A percentile compares a stretch with the other conserved stretches of the same genome.
phyloP scores from a whole-genome alignment of 1,284 basidiomycete genomes.

The Cryptococcus amylolentus region DNA sequence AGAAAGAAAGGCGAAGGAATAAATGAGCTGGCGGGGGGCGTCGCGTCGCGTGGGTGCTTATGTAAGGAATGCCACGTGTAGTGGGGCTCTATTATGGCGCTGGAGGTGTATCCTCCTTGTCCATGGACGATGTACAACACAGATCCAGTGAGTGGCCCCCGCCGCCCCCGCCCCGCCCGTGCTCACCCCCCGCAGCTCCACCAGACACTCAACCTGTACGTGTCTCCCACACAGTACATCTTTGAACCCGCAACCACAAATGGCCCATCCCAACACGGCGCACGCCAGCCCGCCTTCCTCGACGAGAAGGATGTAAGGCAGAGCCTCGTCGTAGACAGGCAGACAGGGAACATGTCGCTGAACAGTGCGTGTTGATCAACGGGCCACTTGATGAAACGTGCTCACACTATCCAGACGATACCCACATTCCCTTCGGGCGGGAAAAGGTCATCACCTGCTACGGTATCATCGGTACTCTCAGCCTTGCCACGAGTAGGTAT shows the following conservation, averaged over 20 bases:
- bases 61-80: background rate
- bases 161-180: background rate
- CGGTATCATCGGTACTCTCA: conserved; percentile 82
- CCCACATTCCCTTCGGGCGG: conserved; percentile 44
- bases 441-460: conserved; percentile 58
- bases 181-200: conserved; percentile 31
- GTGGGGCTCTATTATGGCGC: background rate
- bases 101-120: background rate
- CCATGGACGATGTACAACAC: background rate
- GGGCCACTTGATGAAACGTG: background rate
- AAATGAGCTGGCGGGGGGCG: conserved; percentile 1
- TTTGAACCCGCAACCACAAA: conserved; percentile 45
- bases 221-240: conserved; percentile 46
- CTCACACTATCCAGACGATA: background rate
- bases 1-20: background rate
- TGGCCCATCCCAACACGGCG: conserved; percentile 8
- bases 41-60: background rate
- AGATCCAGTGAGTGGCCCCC: conserved; percentile 8
- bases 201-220: conserved; percentile 50
- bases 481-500: conserved; percentile 69
- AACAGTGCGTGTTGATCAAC: conserved; percentile 40
- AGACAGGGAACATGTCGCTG: conserved; percentile 45
- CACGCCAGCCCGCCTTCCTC: conserved; percentile 15
- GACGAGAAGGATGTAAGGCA: conserved; percentile 47
- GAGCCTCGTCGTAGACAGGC: conserved; percentile 49